phyloP scores from a whole-genome alignment of 225 moss, liverwort and hornwort species.

The Polytrichum commune region DNA sequence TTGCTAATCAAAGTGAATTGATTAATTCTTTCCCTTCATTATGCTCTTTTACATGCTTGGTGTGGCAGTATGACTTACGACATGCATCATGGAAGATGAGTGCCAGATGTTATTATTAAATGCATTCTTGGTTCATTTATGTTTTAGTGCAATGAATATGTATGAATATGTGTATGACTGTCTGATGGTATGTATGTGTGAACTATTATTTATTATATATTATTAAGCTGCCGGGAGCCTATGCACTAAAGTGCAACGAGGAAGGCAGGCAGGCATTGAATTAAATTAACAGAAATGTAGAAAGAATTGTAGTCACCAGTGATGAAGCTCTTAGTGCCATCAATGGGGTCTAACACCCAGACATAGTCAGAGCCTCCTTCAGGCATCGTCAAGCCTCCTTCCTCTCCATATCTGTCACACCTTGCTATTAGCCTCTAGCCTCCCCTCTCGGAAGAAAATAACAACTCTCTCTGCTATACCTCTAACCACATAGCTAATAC shows the following conservation, averaged over 20 bases:
- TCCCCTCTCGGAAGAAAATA: conserved; percentile 16
- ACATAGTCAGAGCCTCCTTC: conserved; percentile 70
- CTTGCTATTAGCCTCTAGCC: conserved; percentile 58
- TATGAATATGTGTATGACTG: no score
- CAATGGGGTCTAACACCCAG: conserved; percentile 97
- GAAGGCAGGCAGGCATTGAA: conserved; percentile 25
- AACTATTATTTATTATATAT: no score
- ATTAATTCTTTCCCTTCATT: neutral
- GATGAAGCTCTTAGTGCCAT: conserved; percentile 98
- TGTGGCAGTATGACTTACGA: no score
- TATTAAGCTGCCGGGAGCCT: conserved; percentile 37
- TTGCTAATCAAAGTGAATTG: no score
- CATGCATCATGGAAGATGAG: neutral
- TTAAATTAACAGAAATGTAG: conserved; percentile 15
- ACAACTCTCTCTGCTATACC: conserved; percentile 4
- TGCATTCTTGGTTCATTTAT: neutral
- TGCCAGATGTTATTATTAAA: neutral
- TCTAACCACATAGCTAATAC: conserved; percentile 2
- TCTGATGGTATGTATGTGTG: no score
- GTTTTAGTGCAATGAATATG: neutral
- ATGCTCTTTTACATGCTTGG: neutral
- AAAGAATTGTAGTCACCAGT: conserved; percentile 74
- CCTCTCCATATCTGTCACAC: conserved; percentile 88
- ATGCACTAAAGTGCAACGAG: conserved; percentile 52
- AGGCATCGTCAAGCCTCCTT: conserved; percentile 74